A percentile compares a stretch with the other conserved stretches of the same genome.
Evolutionary conservation across 139 green algal species (phyloP).

Genomic region (Gonium pectorale): DNA sequence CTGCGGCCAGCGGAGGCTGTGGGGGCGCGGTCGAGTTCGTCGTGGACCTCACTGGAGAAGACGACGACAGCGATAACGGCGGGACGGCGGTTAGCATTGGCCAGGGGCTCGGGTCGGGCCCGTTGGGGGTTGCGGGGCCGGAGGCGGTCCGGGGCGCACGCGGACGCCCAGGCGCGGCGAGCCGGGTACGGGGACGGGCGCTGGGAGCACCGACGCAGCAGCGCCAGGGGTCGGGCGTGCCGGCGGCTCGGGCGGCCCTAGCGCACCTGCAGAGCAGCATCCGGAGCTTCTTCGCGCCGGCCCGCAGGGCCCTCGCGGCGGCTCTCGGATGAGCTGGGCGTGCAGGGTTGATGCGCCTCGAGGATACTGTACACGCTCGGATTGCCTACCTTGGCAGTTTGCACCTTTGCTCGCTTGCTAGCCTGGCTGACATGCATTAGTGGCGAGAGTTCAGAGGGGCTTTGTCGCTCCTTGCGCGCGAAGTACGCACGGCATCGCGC

Average conservation of each 20-base stretch:
- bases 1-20: too few species aligned
- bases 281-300: background rate
- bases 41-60: too few species aligned
- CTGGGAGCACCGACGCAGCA: background rate
- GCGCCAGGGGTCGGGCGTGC: background rate
- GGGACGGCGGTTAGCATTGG: background rate
- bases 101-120: background rate
- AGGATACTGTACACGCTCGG: too few species aligned
- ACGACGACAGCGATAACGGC: too few species aligned
- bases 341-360: too few species aligned
- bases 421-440: too few species aligned
- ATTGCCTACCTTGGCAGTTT: too few species aligned
- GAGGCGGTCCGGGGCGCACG: background rate
- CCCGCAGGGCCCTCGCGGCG: background rate
- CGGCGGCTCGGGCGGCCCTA: background rate
- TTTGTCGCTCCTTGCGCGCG: too few species aligned
- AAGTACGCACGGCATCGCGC: too few species aligned
- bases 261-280: conserved; percentile 26
- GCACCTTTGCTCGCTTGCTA: too few species aligned
- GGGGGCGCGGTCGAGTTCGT: too few species aligned
- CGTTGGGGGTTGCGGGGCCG: background rate
- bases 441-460: too few species aligned
- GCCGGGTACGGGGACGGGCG: background rate
- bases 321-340: background rate
- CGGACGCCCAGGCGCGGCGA: background rate